Evolutionary conservation across 257 asterid genomes (phyloP).

Genomic region (Przewalskia tangutica): DNA sequence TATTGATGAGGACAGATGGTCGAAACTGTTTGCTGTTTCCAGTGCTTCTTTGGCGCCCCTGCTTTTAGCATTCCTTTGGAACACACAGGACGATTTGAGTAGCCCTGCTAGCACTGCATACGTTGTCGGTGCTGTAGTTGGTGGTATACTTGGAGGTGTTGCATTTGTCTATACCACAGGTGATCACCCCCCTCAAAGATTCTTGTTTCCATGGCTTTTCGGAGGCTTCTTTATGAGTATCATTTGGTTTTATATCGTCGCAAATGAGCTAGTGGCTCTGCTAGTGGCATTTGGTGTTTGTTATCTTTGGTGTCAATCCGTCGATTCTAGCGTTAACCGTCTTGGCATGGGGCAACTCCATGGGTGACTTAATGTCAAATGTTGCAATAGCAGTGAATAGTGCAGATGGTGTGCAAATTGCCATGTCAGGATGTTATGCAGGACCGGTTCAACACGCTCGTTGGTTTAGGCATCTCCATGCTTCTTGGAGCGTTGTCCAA

Average conservation of each 20-base stretch:
- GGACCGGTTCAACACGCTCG: constrained; percentile 81
- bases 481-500: constrained; percentile 53
- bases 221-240: constrained; percentile 83
- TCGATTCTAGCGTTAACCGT: constrained; percentile 54
- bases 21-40: constrained; percentile 47
- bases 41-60: constrained; percentile 57
- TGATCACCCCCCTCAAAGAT: constrained; percentile 45
- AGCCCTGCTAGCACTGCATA: constrained; percentile 13
- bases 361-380: constrained; percentile 77
- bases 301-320: constrained; percentile 42
- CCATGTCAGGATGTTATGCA: constrained; percentile 73
- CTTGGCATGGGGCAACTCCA: constrained; percentile 87
- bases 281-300: constrained; percentile 46
- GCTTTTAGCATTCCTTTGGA: constrained; percentile 46
- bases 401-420: constrained; percentile 60
- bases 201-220: constrained; percentile 53
- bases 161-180: constrained; percentile 30
- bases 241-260: constrained; percentile 69
- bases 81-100: constrained; percentile 10
- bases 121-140: constrained; percentile 21
- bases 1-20: constrained; percentile 74
- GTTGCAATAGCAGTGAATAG: constrained; percentile 65
- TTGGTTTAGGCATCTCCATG: constrained; percentile 66
- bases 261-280: constrained; percentile 68
- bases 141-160: constrained; percentile 36